Conservation (phyloP, 176 grass and related monocot genomes). For the Ensete glaucum region DNA sequence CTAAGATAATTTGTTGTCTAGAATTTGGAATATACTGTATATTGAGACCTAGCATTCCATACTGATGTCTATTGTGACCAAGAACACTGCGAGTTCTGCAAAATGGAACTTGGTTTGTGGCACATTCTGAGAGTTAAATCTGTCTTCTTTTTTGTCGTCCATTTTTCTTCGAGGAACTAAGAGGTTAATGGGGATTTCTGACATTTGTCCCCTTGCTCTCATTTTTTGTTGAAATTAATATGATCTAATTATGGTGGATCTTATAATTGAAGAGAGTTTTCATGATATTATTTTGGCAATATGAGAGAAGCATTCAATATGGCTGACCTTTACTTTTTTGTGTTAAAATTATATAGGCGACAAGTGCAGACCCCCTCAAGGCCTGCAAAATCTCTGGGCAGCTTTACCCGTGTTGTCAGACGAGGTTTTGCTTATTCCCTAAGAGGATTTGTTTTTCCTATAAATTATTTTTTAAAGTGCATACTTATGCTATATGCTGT, state of each 20-base stretch:
- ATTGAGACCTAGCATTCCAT: not conserved
- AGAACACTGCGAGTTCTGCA: too few species aligned
- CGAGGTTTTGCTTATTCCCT: not conserved
- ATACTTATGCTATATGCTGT: not conserved
- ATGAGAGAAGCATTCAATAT: not conserved
- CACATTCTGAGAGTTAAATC: too few species aligned
- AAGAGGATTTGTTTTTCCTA: not conserved
- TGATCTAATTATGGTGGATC: not conserved
- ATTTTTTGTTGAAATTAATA: not conserved
- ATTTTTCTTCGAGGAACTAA: too few species aligned
- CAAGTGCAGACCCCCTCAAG: not conserved
- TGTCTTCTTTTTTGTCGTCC: too few species aligned
- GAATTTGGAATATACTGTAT: not conserved
- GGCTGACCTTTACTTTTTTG: not conserved
- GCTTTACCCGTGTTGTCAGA: not conserved
- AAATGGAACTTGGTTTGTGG: too few species aligned
- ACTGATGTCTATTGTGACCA: too few species aligned
- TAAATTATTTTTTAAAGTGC: not conserved
- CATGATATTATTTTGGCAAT: not conserved
- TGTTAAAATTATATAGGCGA: not conserved
- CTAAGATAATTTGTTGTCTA: not conserved
- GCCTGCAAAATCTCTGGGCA: not conserved
- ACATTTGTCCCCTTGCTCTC: not conserved
- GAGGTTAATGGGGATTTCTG: too few species aligned
- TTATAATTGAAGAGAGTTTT: too few species aligned